Evolutionary conservation across 1,284 basidiomycete genomes (phyloP).

Genomic region (Malassezia japonica): DNA sequence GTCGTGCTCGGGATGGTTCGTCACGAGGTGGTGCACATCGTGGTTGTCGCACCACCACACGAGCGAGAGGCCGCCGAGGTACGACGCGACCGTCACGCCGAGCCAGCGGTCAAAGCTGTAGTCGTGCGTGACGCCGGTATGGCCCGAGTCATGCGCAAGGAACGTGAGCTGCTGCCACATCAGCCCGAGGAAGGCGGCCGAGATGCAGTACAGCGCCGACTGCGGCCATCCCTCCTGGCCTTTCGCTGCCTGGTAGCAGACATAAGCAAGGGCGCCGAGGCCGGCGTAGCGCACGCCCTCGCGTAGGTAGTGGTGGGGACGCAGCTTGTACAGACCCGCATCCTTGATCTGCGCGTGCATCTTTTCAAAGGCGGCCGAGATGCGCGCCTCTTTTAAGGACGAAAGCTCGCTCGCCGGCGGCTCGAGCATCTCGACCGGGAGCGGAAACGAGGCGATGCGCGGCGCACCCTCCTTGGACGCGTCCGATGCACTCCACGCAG

Average conservation of each 20-base stretch:
- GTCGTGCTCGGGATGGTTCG: conserved; percentile 93
- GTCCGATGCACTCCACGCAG: conserved; percentile 21
- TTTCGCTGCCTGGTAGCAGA: conserved; percentile 53
- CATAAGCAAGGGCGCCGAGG: conserved; percentile 58
- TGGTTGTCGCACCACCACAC: conserved; percentile 99
- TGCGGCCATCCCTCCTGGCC: neutral
- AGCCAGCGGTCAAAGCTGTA: conserved; percentile 73
- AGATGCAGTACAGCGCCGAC: conserved; percentile 54
- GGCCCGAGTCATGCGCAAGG: conserved; percentile 84
- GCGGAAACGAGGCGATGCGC: conserved; percentile 29
- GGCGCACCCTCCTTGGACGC: neutral
- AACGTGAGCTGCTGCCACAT: conserved; percentile 94
- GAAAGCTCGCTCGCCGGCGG: conserved; percentile 48
- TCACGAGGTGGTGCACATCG: conserved; percentile 92
- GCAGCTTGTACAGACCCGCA: conserved; percentile 76
- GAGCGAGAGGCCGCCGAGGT: conserved; percentile 80
- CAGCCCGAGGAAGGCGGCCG: conserved; percentile 70
- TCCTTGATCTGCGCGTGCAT: conserved; percentile 67
- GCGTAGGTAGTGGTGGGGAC: conserved; percentile 78
- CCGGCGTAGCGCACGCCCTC: conserved; percentile 69
- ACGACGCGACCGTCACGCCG: conserved; percentile 72
- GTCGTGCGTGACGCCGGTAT: conserved; percentile 81
- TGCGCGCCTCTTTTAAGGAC: conserved; percentile 59
- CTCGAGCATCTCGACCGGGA: conserved; percentile 43
- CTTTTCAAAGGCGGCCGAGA: conserved; percentile 68